These are phyloP conservation scores for Candida caryicola DNA, from an alignment of 805 yeast species.

Conservation along the genomic window DNA sequence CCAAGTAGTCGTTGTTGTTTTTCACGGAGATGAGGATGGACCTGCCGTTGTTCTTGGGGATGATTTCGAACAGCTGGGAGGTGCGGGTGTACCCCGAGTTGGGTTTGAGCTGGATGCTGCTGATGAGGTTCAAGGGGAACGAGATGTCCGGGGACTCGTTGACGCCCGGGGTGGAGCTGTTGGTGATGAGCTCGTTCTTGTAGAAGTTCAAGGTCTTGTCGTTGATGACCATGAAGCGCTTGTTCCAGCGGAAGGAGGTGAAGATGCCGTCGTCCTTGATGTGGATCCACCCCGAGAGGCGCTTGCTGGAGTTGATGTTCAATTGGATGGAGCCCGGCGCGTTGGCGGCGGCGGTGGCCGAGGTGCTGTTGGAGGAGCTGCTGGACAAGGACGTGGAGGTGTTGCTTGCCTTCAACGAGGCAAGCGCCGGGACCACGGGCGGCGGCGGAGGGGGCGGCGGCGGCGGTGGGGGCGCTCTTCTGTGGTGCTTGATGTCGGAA, in stretches of 20 bases:
- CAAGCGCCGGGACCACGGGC: not conserved
- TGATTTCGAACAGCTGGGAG: constrained; percentile 72
- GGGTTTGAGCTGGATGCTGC: constrained; percentile 59
- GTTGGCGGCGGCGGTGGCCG: constrained; percentile 1
- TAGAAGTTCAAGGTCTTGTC: constrained; percentile 75
- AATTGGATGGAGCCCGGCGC: constrained; percentile 11
- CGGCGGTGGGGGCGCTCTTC: constrained; percentile 48
- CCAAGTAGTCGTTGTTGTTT: constrained; percentile 72
- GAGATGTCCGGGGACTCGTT: constrained; percentile 30
- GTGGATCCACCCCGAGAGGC: constrained; percentile 79
- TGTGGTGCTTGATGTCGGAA: constrained; percentile 39
- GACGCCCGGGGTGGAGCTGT: constrained; percentile 50
- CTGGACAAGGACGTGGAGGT: constrained; percentile 3
- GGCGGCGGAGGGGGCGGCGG: not conserved
- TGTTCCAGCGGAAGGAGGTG: constrained; percentile 88
- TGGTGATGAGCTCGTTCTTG: constrained; percentile 53
- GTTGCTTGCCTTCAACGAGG: not conserved
- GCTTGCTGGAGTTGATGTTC: constrained; percentile 26
- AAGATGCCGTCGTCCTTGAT: constrained; percentile 86
- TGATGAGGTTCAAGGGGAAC: constrained; percentile 38
- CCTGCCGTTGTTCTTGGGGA: constrained; percentile 51
- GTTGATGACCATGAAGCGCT: constrained; percentile 72
- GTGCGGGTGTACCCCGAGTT: constrained; percentile 35
- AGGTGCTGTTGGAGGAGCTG: not conserved
- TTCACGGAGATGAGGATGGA: constrained; percentile 74